phyloP scores from a whole-genome alignment of 2,329 filamentous ascomycete species.

The Blastomyces gilchristii region DNA sequence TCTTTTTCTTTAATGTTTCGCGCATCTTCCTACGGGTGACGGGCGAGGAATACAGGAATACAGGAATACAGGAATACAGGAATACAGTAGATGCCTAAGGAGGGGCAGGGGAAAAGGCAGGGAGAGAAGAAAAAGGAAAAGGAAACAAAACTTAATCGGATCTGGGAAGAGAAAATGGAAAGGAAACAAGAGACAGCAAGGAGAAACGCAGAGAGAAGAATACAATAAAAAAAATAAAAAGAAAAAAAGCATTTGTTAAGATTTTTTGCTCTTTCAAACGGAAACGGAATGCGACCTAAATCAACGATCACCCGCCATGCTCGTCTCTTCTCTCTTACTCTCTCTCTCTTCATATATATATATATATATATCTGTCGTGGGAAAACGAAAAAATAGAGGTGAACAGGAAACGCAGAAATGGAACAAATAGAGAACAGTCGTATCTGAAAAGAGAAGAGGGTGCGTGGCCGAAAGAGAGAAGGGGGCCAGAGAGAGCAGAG shows the following conservation, averaged over 20 bases:
- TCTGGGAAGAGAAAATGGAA: slow-evolving; percentile 14
- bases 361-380: too few relatives aligned
- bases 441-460: not conserved
- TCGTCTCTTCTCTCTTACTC: too few relatives aligned
- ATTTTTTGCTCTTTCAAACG: not conserved
- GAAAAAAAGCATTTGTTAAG: not conserved
- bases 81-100: not conserved
- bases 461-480: slow-evolving; percentile 6
- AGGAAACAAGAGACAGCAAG: slow-evolving; percentile 12
- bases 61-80: too few relatives aligned
- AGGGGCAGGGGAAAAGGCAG: slow-evolving; percentile 5
- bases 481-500: slow-evolving; percentile 15
- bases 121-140: slow-evolving; percentile 13
- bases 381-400: not conserved
- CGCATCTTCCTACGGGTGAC: not conserved
- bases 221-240: slow-evolving; percentile 6
- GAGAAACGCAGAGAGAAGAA: slow-evolving; percentile 13
- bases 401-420: slow-evolving; percentile 4
- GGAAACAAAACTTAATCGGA: slow-evolving; percentile 8
- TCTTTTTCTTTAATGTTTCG: not conserved
- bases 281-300: too few relatives aligned
- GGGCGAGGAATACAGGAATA: not conserved
- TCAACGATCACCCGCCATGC: too few relatives aligned
- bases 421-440: too few relatives aligned
- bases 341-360: too few relatives aligned